These are phyloP conservation scores for Pilasporangium apinafurcum DNA, from an alignment of 352 stramenopile species.

Conservation along the genomic window DNA sequence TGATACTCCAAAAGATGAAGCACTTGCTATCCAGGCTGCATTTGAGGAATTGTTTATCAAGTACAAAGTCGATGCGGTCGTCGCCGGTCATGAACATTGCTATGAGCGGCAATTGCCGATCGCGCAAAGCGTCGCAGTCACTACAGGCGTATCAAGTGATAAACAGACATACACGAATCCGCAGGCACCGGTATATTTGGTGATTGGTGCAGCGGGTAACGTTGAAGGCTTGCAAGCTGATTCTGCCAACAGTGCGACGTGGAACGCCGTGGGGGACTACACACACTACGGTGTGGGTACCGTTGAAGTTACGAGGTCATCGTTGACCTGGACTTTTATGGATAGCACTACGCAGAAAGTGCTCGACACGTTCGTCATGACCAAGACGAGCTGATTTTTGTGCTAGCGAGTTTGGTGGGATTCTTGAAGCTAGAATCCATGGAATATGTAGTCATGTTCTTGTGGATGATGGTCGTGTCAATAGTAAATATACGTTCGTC, in stretches of 20 bases:
- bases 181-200: slow-evolving; percentile 54
- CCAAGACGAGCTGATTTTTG: too few species aligned
- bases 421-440: too few species aligned
- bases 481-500: too few species aligned
- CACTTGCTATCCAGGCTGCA: slow-evolving; percentile 31
- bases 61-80: slow-evolving; percentile 82
- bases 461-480: too few species aligned
- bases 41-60: slow-evolving; percentile 84
- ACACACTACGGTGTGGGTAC: slow-evolving; percentile 39
- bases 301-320: slow-evolving; percentile 12
- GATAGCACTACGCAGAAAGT: slow-evolving; percentile 5
- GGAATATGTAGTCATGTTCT: too few species aligned
- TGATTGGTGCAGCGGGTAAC: slow-evolving; percentile 56
- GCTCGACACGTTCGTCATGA: slow-evolving; percentile 13
- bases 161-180: slow-evolving; percentile 51
- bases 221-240: slow-evolving; percentile 28
- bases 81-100: slow-evolving; percentile 81
- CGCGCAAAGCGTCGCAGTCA: slow-evolving; percentile 25
- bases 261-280: slow-evolving; percentile 39
- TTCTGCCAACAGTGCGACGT: slow-evolving; percentile 14
- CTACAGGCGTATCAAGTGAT: slow-evolving; percentile 40
- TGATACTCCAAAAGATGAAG: slow-evolving; percentile 11
- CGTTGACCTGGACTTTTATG: slow-evolving; percentile 23
- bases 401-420: too few species aligned
- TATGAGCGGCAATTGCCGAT: slow-evolving; percentile 79